A percentile compares a stretch with the other conserved stretches of the same genome.
These are phyloP conservation scores for Coemansia nantahalensis DNA, from an alignment of 192 early-diverging fungal genomes.

Conservation along the genomic window DNA sequence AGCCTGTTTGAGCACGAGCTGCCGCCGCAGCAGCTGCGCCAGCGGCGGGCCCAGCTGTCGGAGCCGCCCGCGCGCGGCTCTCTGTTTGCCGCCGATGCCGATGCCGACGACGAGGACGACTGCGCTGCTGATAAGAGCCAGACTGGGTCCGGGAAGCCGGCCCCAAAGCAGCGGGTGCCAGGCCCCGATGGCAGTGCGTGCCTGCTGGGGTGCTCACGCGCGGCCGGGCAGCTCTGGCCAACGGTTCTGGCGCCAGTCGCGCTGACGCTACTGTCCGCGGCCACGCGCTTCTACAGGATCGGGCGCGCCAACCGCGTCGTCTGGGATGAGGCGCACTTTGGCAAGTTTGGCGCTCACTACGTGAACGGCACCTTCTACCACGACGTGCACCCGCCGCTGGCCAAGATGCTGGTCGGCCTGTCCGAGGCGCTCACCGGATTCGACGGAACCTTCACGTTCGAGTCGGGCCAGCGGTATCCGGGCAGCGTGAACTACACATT, in stretches of 20 bases:
- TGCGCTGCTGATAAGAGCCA: neutral
- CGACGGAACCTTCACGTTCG: conserved; percentile 84
- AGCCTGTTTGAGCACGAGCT: conserved; percentile 7
- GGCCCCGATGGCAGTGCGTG: neutral
- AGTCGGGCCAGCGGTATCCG: conserved; percentile 77
- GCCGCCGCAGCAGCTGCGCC: conserved; percentile 1
- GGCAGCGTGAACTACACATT: conserved; percentile 74
- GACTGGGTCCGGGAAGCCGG: no score
- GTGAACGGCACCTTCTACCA: conserved; percentile 92
- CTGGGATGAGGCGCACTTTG: conserved; percentile 72
- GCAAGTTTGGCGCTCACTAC: conserved; percentile 91
- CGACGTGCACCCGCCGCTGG: conserved; percentile 97
- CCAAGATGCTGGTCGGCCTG: conserved; percentile 92
- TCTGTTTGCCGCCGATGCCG: conserved; percentile 16
- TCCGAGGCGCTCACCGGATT: conserved; percentile 81
- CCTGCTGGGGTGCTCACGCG: no score
- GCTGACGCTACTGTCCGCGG: conserved; percentile 25
- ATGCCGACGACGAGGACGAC: conserved; percentile 7
- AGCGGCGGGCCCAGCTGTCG: neutral
- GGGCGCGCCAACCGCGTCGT: conserved; percentile 51
- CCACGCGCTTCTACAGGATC: conserved; percentile 37
- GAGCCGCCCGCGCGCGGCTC: neutral
- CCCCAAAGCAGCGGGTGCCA: neutral
- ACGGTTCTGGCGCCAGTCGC: neutral
- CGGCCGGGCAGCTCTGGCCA: neutral